phyloP scores from a whole-genome alignment of 208 protist genomes.

The Acanthamoeba royreba region DNA sequence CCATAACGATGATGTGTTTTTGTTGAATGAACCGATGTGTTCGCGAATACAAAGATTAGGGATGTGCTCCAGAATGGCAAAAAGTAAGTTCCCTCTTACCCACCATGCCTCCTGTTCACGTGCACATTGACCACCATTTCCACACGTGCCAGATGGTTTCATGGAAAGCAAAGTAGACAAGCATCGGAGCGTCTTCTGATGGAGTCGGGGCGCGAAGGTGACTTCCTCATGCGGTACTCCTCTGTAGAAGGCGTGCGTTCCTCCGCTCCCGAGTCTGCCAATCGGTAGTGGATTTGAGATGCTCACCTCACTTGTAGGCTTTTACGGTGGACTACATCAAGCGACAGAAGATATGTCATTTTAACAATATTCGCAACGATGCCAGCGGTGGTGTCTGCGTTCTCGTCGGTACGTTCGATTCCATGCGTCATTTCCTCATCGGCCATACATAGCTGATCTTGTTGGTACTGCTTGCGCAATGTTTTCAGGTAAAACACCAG shows the following conservation, averaged over 20 bases:
- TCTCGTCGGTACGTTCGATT: background rate
- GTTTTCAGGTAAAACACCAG: background rate
- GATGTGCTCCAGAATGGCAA: slow-evolving; percentile 37
- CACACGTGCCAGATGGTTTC: slow-evolving; percentile 48
- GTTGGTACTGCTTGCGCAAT: too few relatives aligned
- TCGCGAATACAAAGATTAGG: background rate
- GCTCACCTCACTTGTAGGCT: too few relatives aligned
- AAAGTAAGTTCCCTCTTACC: too few relatives aligned
- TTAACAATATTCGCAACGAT: slow-evolving; percentile 24
- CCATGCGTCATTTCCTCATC: background rate
- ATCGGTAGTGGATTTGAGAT: too few relatives aligned
- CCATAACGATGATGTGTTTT: too few relatives aligned
- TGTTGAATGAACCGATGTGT: too few relatives aligned
- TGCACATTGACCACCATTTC: too few relatives aligned
- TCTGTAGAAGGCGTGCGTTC: background rate
- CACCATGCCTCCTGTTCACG: too few relatives aligned
- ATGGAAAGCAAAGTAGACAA: slow-evolving; percentile 25
- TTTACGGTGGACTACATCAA: slow-evolving; percentile 28
- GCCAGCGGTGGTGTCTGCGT: background rate
- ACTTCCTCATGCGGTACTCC: slow-evolving; percentile 7
- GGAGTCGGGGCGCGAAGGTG: background rate
- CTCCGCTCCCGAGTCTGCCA: too few relatives aligned
- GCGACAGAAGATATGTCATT: background rate
- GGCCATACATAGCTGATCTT: background rate
- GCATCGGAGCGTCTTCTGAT: slow-evolving; percentile 30